Evolutionary conservation across 164 flowering plant genomes (phyloP), one percentile per base, ranked within the genome.

Genomic region (Litsea cubeba): DNA sequence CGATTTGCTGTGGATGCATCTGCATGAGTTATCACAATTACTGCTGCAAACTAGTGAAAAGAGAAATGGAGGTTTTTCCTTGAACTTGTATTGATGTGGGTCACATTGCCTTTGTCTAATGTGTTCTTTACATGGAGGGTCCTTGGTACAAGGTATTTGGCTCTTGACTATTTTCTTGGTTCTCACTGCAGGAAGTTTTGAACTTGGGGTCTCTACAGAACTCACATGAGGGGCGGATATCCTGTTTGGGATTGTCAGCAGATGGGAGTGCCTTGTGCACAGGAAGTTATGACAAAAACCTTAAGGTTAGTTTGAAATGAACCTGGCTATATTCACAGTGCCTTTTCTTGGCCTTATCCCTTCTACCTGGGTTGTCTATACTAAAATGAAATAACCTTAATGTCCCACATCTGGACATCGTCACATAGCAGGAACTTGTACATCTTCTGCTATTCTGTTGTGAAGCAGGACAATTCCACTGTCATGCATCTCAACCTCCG

Each of bases 241-340:
- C 87, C 70, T 95, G 98, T 84, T 82, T 93, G 86, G 98, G 97
- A 67, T 76, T 95, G 81, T 91, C 99, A 71, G 89, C 98, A 74
- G 99, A 95, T 87, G 98, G 99, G 74, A 95, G 97, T 81, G 99
- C 99, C 73, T 80, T 95, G 30, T 95, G 98, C 83, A 95, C 99
- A 79, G 99, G 98, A 81, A 92, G 99, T 80, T 93, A 86, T 85
- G 98, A 95, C 80, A 85, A 84, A 81, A 93, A 88, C 76, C 85
- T 95, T 18, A 95, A 95, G 98, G 98, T 91, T 68, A 78, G 84
- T 68, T 57, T 75, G 1, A 40, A 25, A 14, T 68, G 12, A 10
- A 15, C 17, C 2, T 5, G 7, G 14, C 8, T 26, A 10, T 7
- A 54, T 54, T 54, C 17, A 51, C 58, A 54, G n/a, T 17, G 60